A percentile compares a stretch with the other conserved stretches of the same genome.
Evolutionary conservation across 1,139 yeast genomes (phyloP).

Genomic region (Candida tunisiensis): DNA sequence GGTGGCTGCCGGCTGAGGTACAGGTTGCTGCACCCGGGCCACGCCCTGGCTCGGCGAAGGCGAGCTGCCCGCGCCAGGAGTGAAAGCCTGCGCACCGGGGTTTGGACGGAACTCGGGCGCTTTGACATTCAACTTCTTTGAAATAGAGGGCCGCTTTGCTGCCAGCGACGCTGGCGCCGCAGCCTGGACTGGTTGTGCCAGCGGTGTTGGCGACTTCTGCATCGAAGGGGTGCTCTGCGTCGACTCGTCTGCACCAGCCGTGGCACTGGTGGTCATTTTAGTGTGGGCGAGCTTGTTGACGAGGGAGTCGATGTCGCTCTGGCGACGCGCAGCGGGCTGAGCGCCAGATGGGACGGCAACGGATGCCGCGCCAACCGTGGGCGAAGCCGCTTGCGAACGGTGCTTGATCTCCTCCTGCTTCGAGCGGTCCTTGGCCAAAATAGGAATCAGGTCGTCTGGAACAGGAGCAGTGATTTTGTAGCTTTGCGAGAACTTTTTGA

Average conservation of each 20-base stretch:
- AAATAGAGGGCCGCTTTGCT: constrained; percentile 6
- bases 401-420: constrained; percentile 55
- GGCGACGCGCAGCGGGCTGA: constrained; percentile 1
- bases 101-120: constrained; percentile 49
- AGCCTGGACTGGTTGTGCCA: constrained; percentile 3
- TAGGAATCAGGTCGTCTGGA: constrained; percentile 65
- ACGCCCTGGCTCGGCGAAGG: no score
- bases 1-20: no score
- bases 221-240: constrained; percentile 7
- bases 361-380: constrained; percentile 2
- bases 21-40: no score
- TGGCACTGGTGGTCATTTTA: constrained; percentile 2
- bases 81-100: constrained; percentile 55
- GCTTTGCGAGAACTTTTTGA: constrained; percentile 67
- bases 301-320: constrained; percentile 1
- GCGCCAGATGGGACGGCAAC: constrained; percentile 5
- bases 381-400: constrained; percentile 20
- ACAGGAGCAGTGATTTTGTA: constrained; percentile 41
- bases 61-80: constrained; percentile 36
- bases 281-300: constrained; percentile 1
- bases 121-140: constrained; percentile 33
- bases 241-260: constrained; percentile 3
- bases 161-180: constrained; percentile 3
- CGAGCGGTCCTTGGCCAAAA: constrained; percentile 47
- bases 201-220: constrained; percentile 6